These are phyloP conservation scores for Podochytrium sp. DNA, from an alignment of 192 early-diverging fungal species.

Conservation along the genomic window DNA sequence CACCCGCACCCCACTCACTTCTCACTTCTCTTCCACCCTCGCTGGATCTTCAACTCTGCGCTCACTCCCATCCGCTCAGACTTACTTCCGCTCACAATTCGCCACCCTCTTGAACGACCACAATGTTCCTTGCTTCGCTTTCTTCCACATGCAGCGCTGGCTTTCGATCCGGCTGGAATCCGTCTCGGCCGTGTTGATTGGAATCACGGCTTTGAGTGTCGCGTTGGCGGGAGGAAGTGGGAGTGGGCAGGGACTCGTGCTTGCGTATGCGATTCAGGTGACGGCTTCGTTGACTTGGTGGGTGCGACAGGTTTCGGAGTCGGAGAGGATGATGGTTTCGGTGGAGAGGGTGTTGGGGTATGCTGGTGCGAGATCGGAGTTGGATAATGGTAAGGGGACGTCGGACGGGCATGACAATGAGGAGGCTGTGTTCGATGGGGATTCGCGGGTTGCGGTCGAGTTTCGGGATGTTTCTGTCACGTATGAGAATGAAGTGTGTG, in stretches of 20 bases:
- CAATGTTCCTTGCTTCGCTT: constrained; percentile 59
- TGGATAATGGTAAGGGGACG: constrained; percentile 35
- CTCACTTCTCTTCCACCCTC: constrained; percentile 63
- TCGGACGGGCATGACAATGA: too few species aligned
- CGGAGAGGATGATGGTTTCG: constrained; percentile 59
- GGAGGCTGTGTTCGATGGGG: constrained; percentile 58
- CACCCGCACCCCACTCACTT: constrained; percentile 68
- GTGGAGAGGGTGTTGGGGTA: constrained; percentile 74
- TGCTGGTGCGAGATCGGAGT: constrained; percentile 48
- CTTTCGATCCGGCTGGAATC: constrained; percentile 61
- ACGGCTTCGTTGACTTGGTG: constrained; percentile 54
- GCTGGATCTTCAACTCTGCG: constrained; percentile 75
- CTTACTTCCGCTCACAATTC: constrained; percentile 59
- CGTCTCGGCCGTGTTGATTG: constrained; percentile 52
- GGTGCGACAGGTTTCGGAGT: constrained; percentile 51
- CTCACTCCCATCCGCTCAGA: constrained; percentile 57
- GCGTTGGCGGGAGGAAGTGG: constrained; percentile 36
- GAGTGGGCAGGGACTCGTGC: constrained; percentile 43
- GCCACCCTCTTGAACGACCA: constrained; percentile 62
- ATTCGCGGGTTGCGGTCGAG: constrained; percentile 54
- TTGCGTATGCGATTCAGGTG: constrained; percentile 60
- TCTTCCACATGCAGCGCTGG: constrained; percentile 44
- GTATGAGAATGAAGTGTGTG: constrained; percentile 51
- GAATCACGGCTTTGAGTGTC: constrained; percentile 51
- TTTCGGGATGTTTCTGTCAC: constrained; percentile 55